Evolutionary conservation across 805 yeast genomes (phyloP).

Genomic region (Wickerhamiella galacta): DNA sequence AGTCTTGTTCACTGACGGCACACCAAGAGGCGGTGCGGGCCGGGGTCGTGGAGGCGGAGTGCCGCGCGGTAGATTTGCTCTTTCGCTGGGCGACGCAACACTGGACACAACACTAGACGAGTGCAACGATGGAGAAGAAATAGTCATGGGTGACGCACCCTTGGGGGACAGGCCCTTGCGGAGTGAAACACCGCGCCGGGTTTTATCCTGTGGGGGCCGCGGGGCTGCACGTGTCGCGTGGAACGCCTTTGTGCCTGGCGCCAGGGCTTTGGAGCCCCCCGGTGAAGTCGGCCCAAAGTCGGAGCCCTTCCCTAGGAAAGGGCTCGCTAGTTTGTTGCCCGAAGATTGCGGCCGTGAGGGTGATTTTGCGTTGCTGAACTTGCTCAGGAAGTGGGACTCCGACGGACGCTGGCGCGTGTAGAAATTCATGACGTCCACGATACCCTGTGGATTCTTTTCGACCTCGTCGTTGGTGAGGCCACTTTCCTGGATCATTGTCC

Average conservation of each 20-base stretch:
- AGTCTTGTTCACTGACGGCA: slow-evolving; percentile 18
- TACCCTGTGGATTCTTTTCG: slow-evolving; percentile 85
- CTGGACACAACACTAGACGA: neutral
- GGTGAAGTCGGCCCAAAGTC: no score
- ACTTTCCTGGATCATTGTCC: slow-evolving; percentile 58
- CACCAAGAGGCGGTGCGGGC: slow-evolving; percentile 29
- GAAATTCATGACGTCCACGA: slow-evolving; percentile 77
- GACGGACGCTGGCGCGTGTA: slow-evolving; percentile 25
- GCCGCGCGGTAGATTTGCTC: slow-evolving; percentile 11
- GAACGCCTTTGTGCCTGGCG: no score
- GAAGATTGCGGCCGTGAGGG: neutral
- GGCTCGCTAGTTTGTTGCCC: slow-evolving; percentile 6
- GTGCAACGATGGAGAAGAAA: neutral
- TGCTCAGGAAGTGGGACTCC: slow-evolving; percentile 14
- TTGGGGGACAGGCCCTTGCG: no score
- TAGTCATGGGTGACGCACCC: no score
- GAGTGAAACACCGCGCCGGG: no score
- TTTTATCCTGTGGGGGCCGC: no score
- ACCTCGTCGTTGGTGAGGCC: slow-evolving; percentile 83
- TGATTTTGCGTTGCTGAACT: slow-evolving; percentile 11
- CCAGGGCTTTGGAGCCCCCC: no score
- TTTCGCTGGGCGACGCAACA: slow-evolving; percentile 3
- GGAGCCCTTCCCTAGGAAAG: slow-evolving; percentile 5
- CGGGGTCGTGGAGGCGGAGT: slow-evolving; percentile 26
- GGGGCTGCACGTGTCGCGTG: no score